These are phyloP conservation scores for Phytophthora litchii DNA, from an alignment of 352 stramenopile species.

Conservation along the genomic window DNA sequence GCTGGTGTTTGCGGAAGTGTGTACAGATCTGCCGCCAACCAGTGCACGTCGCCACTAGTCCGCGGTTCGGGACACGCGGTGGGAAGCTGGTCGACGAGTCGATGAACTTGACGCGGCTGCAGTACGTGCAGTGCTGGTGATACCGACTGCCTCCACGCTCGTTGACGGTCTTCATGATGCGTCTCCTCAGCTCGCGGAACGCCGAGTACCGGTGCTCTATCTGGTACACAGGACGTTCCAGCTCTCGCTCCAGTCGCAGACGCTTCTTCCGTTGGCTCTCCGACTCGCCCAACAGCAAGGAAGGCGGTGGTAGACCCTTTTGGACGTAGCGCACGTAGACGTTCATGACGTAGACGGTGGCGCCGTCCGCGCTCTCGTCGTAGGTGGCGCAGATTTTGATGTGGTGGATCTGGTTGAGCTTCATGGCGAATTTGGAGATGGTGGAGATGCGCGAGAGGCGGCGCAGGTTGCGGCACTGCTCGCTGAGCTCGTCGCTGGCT, in stretches of 20 bases:
- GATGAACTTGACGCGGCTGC: conserved; percentile 51
- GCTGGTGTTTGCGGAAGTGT: conserved; percentile 39
- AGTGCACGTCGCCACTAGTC: conserved; percentile 24
- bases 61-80: conserved; percentile 41
- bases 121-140: conserved; percentile 60
- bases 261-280: conserved; percentile 22
- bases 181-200: conserved; percentile 46
- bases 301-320: conserved; percentile 48
- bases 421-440: conserved; percentile 50
- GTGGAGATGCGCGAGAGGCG: conserved; percentile 52
- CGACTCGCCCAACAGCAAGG: conserved; percentile 15
- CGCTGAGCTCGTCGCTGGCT: conserved; percentile 12
- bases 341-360: conserved; percentile 62
- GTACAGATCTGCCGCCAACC: conserved; percentile 26
- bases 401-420: conserved; percentile 66
- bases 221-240: conserved; percentile 45
- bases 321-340: conserved; percentile 52
- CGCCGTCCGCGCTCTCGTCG: conserved; percentile 35
- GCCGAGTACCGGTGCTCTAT: conserved; percentile 62
- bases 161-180: conserved; percentile 34
- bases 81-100: conserved; percentile 49
- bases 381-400: conserved; percentile 47
- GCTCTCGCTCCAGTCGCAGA: conserved; percentile 17
- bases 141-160: conserved; percentile 30
- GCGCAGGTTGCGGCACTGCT: neutral